A percentile compares a stretch with the other conserved stretches of the same genome.
Evolutionary conservation across 2,329 filamentous ascomycete genomes (phyloP).

Genomic region (Ceratocystis eucalypticola): DNA sequence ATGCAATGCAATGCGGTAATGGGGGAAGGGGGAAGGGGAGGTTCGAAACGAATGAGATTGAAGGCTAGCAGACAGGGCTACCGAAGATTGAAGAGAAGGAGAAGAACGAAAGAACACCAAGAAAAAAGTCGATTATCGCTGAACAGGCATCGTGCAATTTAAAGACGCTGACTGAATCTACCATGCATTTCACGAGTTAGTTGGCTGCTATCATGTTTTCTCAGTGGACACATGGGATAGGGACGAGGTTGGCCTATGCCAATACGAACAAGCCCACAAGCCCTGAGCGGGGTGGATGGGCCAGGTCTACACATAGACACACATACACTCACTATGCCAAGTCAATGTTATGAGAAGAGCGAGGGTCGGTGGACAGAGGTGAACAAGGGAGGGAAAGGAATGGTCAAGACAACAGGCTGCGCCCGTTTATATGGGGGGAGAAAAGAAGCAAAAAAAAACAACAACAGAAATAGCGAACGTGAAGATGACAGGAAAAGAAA

Average conservation of each 20-base stretch:
- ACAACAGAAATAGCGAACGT: not conserved
- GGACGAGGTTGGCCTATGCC: constrained; percentile 9
- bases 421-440: constrained; percentile 3
- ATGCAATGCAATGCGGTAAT: not conserved
- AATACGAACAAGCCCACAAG: constrained; percentile 7
- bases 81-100: not conserved
- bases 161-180: not conserved
- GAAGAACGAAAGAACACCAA: not conserved
- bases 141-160: constrained; percentile 9
- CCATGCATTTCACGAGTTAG: not conserved
- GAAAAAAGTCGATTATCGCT: constrained; percentile 1
- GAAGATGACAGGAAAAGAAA: not conserved
- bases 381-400: not conserved
- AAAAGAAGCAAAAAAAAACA: not conserved
- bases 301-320: constrained; percentile 3
- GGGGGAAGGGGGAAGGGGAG: not conserved
- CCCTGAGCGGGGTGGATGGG: constrained; percentile 6
- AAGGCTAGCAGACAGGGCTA: not conserved
- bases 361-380: not conserved
- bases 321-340: constrained; percentile 1
- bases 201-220: constrained; percentile 2
- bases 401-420: not conserved
- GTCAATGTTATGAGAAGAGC: not conserved
- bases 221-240: constrained; percentile 6
- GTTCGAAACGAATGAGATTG: not conserved